Evolutionary conservation across 1,139 yeast species (phyloP), one percentile per base, ranked within the genome.

Genomic region (Candida mesenterica): DNA sequence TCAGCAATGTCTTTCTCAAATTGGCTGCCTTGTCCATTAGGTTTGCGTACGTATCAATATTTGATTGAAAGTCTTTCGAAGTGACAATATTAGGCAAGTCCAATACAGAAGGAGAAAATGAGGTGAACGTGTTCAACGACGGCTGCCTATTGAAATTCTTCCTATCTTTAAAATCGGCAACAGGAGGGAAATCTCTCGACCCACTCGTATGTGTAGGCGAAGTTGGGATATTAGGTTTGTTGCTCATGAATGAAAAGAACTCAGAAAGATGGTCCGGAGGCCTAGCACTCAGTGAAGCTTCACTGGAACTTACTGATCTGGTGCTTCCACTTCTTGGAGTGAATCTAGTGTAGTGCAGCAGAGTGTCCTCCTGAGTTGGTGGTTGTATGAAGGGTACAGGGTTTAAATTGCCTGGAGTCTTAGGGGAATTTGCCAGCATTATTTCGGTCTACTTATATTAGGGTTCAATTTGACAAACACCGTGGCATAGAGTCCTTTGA

Each of bases 51-150:
- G 75, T 59, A 5, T 53, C 61, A 7, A 73, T 53, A 0, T 82
- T 75, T 16, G 65, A 60, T 5, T 64, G 61, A 34, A 82, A 73
- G 46, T 83, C 90, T 23, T 68, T 67, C 24, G 76, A 66, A 1
- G 87, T 78, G 9, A 82, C 66, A 13, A 82, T 59, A 28, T 76
- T 74, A 8, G 82, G 81, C 38, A 82, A 61, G 46, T 81, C 87
- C 34, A 75, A 50, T 4, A 74, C 72, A 1, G 81, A 74, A 2
- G 80, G 79, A 1, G 71, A 52, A 38, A 69, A 64, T 3, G 76
- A 69, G 0, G 72, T 54, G 61, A 67, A 55, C 34, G 65, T 59
- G 48, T 44, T 41, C 24, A 63, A 45, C 3, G 68, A 61, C 3
- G 68, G 64, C 32, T 58, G 61, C 30, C 68, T 46, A 28, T 34